phyloP scores from a whole-genome alignment of 2,329 filamentous ascomycete species.

The Ophiostoma angusticollis region DNA sequence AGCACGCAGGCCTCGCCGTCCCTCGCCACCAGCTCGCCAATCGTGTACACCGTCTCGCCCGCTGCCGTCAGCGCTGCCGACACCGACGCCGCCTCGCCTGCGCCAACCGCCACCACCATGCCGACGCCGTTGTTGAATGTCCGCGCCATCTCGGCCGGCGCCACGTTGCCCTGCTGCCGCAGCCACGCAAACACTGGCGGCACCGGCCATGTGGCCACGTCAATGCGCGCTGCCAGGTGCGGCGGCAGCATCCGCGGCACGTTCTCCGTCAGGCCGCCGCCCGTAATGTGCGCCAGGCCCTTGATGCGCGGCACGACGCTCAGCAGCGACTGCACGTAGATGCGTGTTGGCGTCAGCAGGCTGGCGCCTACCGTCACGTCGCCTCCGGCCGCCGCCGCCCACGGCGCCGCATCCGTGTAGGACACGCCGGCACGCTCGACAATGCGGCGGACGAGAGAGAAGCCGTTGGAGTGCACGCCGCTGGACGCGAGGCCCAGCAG shows the following conservation, averaged over 20 bases:
- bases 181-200: slow-evolving; percentile 81
- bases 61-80: slow-evolving; percentile 45
- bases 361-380: slow-evolving; percentile 62
- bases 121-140: slow-evolving; percentile 93
- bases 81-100: slow-evolving; percentile 52
- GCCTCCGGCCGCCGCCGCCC: slow-evolving; percentile 40
- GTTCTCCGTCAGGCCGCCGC: slow-evolving; percentile 85
- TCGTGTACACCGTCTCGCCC: slow-evolving; percentile 64
- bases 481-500: slow-evolving; percentile 75
- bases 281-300: slow-evolving; percentile 93
- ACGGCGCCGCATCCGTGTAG: slow-evolving; percentile 65
- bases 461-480: slow-evolving; percentile 92
- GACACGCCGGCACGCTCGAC: slow-evolving; percentile 58
- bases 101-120: slow-evolving; percentile 84
- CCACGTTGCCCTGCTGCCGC: slow-evolving; percentile 58
- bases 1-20: slow-evolving; percentile 47
- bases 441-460: slow-evolving; percentile 89
- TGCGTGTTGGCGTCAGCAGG: slow-evolving; percentile 78
- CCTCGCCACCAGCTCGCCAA: slow-evolving; percentile 57
- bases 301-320: slow-evolving; percentile 56
- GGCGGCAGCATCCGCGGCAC: slow-evolving; percentile 84
- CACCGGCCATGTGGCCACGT: slow-evolving; percentile 61
- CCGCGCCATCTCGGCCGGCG: slow-evolving; percentile 67
- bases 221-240: slow-evolving; percentile 66
- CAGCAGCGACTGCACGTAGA: slow-evolving; percentile 80